phyloP scores from a whole-genome alignment of 345 rosid species.

The Boechera divaricarpa region DNA sequence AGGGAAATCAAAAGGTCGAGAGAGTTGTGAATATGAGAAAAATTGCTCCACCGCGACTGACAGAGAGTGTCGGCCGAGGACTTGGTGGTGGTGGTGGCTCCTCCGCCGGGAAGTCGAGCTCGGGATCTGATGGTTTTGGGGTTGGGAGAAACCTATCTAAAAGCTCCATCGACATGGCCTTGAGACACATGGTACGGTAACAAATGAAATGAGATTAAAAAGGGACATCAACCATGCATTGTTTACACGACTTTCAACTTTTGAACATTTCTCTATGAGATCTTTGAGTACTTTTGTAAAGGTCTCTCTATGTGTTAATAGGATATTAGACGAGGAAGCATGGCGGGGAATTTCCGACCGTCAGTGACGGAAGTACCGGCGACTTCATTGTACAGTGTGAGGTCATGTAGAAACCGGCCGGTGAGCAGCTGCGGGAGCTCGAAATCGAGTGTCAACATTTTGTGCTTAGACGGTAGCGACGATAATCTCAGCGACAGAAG shows the following conservation, averaged over 20 bases:
- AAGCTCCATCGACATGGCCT: slow-evolving; percentile 83
- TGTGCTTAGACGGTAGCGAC: slow-evolving; percentile 55
- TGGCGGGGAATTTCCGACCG: slow-evolving; percentile 63
- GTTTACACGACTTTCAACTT: not conserved
- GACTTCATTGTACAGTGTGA: slow-evolving; percentile 69
- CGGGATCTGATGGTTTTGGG: slow-evolving; percentile 58
- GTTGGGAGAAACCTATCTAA: slow-evolving; percentile 74
- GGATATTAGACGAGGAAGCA: slow-evolving; percentile 73
- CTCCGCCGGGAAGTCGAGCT: slow-evolving; percentile 44
- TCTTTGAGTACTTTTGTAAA: not conserved
- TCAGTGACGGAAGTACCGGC: slow-evolving; percentile 61
- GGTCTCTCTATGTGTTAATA: not conserved
- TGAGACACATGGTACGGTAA: slow-evolving; percentile 71
- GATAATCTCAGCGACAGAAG: slow-evolving; percentile 42
- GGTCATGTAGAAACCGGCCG: slow-evolving; percentile 61
- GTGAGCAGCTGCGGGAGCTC: slow-evolving; percentile 74
- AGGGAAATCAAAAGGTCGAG: slow-evolving; percentile 71
- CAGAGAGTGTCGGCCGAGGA: slow-evolving; percentile 40
- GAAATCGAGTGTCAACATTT: slow-evolving; percentile 66
- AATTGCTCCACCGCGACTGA: slow-evolving; percentile 63
- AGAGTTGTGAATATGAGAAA: slow-evolving; percentile 71
- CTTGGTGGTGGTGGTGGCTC: slow-evolving; percentile 22
- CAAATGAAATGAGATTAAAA: not conserved
- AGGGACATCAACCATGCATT: not conserved
- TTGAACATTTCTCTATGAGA: not conserved